Percentiles rank a stretch among this genome's conserved stretches.
Evolutionary conservation across 352 stramenopile genomes (phyloP).

Genomic region (Stramenopiles sp.): DNA sequence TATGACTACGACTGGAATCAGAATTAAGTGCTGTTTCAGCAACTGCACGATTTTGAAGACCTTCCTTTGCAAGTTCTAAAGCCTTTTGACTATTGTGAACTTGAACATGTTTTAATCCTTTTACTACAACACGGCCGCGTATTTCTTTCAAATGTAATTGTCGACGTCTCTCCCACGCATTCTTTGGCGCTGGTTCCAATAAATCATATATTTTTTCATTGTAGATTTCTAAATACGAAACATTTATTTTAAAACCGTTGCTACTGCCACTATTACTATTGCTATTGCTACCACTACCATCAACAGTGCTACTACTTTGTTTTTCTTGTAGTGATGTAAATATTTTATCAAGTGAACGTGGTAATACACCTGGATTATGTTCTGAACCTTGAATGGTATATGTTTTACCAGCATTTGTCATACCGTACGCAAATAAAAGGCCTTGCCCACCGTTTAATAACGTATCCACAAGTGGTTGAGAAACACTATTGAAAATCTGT

Average conservation of each 20-base stretch:
- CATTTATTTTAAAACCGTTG: slow-evolving; percentile 27
- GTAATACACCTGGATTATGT: slow-evolving; percentile 47
- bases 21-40: slow-evolving; percentile 63
- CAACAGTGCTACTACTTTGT: too few relatives aligned
- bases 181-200: slow-evolving; percentile 34
- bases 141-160: slow-evolving; percentile 44
- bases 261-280: too few relatives aligned
- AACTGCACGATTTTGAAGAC: slow-evolving; percentile 44
- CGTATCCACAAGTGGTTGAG: slow-evolving; percentile 53
- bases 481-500: neutral
- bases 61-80: slow-evolving; percentile 39
- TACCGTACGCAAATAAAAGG: slow-evolving; percentile 89
- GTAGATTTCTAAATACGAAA: slow-evolving; percentile 88
- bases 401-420: slow-evolving; percentile 96
- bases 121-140: slow-evolving; percentile 60
- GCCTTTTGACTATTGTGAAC: slow-evolving; percentile 43
- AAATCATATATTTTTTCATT: slow-evolving; percentile 96
- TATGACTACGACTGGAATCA: slow-evolving; percentile 67
- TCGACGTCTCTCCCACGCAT: slow-evolving; percentile 29
- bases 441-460: slow-evolving; percentile 55
- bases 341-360: slow-evolving; percentile 41
- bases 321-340: too few relatives aligned
- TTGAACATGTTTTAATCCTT: slow-evolving; percentile 38
- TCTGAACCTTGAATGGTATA: slow-evolving; percentile 83
- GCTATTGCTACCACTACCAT: too few relatives aligned